A percentile compares a stretch with the other conserved stretches of the same genome.
phyloP scores from a whole-genome alignment of 2,329 filamentous ascomycete species.

The Paecilomyces variotii region DNA sequence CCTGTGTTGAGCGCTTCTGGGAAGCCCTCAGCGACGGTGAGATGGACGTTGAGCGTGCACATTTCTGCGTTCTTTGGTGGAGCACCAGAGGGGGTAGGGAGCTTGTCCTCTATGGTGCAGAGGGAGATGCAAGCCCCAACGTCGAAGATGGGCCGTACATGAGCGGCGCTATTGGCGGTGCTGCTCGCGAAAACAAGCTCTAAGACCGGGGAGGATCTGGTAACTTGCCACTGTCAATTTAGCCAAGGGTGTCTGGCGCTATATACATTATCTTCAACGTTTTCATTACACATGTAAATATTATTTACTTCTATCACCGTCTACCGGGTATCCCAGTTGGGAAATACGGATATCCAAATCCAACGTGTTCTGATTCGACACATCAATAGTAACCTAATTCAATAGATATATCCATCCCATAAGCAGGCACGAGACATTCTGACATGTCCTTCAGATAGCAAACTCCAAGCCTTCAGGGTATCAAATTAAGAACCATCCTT shows the following conservation, averaged over 20 bases:
- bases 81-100: constrained; percentile 56
- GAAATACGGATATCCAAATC: not conserved
- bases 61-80: constrained; percentile 81
- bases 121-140: constrained; percentile 6
- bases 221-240: not conserved
- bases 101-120: constrained; percentile 42
- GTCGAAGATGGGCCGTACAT: constrained; percentile 34
- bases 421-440: not conserved
- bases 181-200: constrained; percentile 41
- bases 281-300: not conserved
- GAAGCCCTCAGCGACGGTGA: constrained; percentile 71
- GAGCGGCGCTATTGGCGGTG: constrained; percentile 45
- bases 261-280: not conserved
- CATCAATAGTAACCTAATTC: no score
- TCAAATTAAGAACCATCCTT: not conserved
- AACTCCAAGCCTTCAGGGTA: not conserved
- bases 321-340: not conserved
- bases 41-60: constrained; percentile 78
- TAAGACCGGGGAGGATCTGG: constrained; percentile 19
- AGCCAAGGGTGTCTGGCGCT: not conserved
- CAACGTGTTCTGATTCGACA: not conserved
- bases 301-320: not conserved
- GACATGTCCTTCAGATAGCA: not conserved
- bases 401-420: not conserved
- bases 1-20: constrained; percentile 66